Evolutionary conservation across 2,329 filamentous ascomycete genomes (phyloP), one percentile per base, ranked within the genome.

Genomic region (Stachybotrys elegans): DNA sequence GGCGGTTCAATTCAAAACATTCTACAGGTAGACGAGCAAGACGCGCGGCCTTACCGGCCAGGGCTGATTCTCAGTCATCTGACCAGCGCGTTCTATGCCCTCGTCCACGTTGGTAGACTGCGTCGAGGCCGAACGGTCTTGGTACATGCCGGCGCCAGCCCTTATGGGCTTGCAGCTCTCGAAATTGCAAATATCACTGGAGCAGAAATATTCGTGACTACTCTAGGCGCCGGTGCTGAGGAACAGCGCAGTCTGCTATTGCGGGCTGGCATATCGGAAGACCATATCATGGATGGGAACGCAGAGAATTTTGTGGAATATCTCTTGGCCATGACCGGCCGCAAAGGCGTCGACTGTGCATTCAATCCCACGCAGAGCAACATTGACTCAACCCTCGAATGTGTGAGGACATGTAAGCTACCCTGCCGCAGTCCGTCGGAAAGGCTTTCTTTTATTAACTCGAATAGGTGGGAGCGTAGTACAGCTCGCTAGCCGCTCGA

Each of bases 291-390:
- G 4, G 56, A 63, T 22, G 60, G 56, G 0, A 59, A 62, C 21
- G 55, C 60, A 5, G 61, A 65, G 21, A 55, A 50, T 16, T 65
- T 70, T 16, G 60, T 65, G 9, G 49, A 54, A 1, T 42, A 50
- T 4, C 48, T 74, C 25, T 51, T 60, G 21, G 48, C 57, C 0
- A 43, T 59, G 16, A 72, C 68, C 1, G 48, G 46, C 13, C 56
- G 53, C 3, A 50, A 49, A 22, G 65, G 65, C 12, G 54, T 73
- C 2, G 68, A 76, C 36, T 46, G 74, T 4, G 58, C 76, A 2
- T 73, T 74, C 42, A 72, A 75, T 48, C 61, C 73, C 0, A 69
- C 72, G 0, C 64, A 65, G 39, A 52, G 60, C 8, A 51, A 64
- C 27, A 42, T 62, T 4, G 58, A 63, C 3, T 45, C 54, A 4